These are phyloP conservation scores for Beta vulgaris DNA, from an alignment of 148 eudicot genomes.

Conservation along the genomic window DNA sequence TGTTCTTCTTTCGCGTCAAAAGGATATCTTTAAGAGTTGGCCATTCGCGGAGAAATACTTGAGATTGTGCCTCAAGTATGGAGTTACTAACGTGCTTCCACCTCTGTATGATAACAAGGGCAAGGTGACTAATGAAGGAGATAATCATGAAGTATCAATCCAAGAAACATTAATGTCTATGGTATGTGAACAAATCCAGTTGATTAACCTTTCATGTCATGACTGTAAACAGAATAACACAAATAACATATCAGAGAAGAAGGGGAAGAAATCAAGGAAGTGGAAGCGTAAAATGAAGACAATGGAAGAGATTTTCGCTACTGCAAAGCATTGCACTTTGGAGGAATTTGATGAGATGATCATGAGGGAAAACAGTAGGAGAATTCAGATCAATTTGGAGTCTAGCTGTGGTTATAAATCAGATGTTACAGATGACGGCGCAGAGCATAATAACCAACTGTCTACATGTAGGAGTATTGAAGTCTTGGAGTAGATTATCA, in stretches of 20 bases:
- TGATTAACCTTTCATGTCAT: neutral
- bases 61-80: slow-evolving; percentile 22
- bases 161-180: neutral
- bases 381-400: neutral
- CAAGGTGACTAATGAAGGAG: neutral
- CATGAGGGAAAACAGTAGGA: neutral
- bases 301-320: slow-evolving; percentile 27
- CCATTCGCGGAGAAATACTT: slow-evolving; percentile 30
- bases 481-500: slow-evolving; percentile 1
- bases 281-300: slow-evolving; percentile 26
- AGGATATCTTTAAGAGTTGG: slow-evolving; percentile 20
- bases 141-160: neutral
- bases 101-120: slow-evolving; percentile 9
- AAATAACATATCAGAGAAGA: neutral
- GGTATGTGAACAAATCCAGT: slow-evolving; percentile 5
- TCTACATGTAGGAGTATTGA: neutral
- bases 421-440: neutral
- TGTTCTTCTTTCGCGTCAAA: slow-evolving; percentile 25
- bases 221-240: neutral
- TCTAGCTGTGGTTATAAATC: neutral
- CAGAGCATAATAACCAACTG: neutral
- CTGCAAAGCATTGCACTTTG: slow-evolving; percentile 28
- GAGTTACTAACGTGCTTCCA: slow-evolving; percentile 24
- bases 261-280: slow-evolving; percentile 15
- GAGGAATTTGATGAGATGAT: slow-evolving; percentile 1